Evolutionary conservation across 208 protist species (phyloP).

Genomic region (Trichomonas vaginalis): DNA sequence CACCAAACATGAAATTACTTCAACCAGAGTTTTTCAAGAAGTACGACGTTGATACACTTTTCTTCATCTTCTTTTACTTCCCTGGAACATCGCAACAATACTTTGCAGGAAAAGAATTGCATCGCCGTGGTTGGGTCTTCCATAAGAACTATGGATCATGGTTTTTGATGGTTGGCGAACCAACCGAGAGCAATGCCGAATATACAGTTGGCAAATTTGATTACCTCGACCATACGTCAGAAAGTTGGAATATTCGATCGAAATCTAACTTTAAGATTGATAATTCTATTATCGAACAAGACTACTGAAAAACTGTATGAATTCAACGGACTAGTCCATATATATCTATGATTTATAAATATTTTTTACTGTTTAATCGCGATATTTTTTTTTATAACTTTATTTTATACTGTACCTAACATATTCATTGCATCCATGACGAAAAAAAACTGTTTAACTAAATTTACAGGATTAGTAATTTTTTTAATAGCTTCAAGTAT

Average conservation of each 20-base stretch:
- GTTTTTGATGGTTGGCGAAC: neutral
- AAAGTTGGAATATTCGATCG: neutral
- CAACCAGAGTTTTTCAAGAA: constrained; percentile 11
- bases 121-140: neutral
- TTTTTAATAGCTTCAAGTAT: too few species aligned
- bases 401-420: too few species aligned
- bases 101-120: neutral
- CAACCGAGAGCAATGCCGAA: neutral
- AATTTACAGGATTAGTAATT: too few species aligned
- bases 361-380: too few species aligned
- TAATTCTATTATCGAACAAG: neutral
- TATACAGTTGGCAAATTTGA: neutral
- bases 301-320: too few species aligned
- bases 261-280: neutral
- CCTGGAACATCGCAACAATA: neutral
- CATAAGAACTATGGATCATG: neutral
- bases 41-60: neutral
- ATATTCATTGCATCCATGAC: too few species aligned
- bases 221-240: neutral
- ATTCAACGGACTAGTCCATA: too few species aligned
- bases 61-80: constrained; percentile 12
- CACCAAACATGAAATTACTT: neutral
- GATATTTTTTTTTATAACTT: too few species aligned
- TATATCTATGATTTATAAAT: too few species aligned
- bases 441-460: too few species aligned